Evolutionary conservation across 768 basidiomycete genomes (phyloP).

Genomic region (Coprinopsis strossmayeri): DNA sequence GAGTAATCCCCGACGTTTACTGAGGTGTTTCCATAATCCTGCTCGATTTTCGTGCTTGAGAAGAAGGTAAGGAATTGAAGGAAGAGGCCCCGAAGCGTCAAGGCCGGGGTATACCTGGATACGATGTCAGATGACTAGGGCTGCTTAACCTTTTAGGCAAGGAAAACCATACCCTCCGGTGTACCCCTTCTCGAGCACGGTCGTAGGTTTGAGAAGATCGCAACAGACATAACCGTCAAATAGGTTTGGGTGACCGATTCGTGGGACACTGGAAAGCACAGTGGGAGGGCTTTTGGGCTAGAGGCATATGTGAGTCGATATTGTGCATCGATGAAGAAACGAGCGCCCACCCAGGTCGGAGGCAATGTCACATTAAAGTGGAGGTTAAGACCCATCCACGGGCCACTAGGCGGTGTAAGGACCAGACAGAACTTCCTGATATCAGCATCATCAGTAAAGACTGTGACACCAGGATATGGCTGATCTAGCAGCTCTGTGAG

Average conservation of each 20-base stretch:
- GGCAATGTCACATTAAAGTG: conserved; percentile 36
- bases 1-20: conserved; percentile 27
- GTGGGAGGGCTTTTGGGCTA: conserved; percentile 32
- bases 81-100: conserved; percentile 39
- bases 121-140: too few species aligned
- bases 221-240: conserved; percentile 35
- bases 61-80: conserved; percentile 40
- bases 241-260: conserved; percentile 36
- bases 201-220: conserved; percentile 29
- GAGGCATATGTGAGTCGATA: conserved; percentile 6
- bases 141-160: not conserved
- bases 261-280: conserved; percentile 25
- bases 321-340: not conserved
- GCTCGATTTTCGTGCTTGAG: conserved; percentile 31
- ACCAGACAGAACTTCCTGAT: conserved; percentile 35
- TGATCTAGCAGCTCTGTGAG: conserved; percentile 33
- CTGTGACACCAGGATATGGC: conserved; percentile 36
- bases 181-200: conserved; percentile 22
- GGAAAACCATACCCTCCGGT: conserved; percentile 25
- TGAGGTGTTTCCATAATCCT: conserved; percentile 23
- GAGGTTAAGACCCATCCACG: conserved; percentile 35
- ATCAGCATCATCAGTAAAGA: conserved; percentile 36
- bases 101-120: conserved; percentile 34
- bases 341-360: conserved; percentile 27
- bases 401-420: conserved; percentile 37